Base-by-base conservation (phyloP, 345 rosid genomes). In the rapeseed (Brassica napus) region DNA sequence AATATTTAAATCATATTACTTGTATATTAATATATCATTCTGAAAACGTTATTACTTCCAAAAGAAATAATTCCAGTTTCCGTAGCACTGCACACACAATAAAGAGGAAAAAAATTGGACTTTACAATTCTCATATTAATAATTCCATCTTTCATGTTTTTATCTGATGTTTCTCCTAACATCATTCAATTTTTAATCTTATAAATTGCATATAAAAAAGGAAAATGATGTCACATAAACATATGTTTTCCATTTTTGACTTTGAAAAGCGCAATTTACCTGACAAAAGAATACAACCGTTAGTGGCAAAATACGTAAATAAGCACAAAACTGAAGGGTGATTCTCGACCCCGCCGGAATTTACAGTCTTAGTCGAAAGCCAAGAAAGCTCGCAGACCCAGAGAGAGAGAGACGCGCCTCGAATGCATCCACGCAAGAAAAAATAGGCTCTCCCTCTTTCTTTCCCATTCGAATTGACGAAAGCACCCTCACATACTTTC, bases 271-370 rank as follows among this genome's bases (percentile, higher is more conserved):
- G 15, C 34, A 65, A 32, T 39, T 18, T 11, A 55, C 77, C 57
- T 5, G 79, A 84, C 81, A 82, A 84, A 81, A 61, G 47, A 84
- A 84, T 78, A 59, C 61, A 82, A 88, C 91, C 88, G 91, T 85
- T 76, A 85, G 82, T 70, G 86, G 85, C 62, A 85, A 3, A 3
- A 68, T 6, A 74, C 64, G 91, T 62, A 84, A 82, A 77, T 77
- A 54, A 2, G 3, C 7, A 0, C 0, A 49, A 44, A 47, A 0
- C 0, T 4, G 1, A 39, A 61, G 86, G 89, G 81, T 76, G 76
- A 58, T 4, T 14, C 1, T 6, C 5, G 16, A 60, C 11, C 10
- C 73, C 85, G 90, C 84, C 91, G 88, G 78, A 83, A 89, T 89
- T 14, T 81, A 73, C 90, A 82, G 88, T 81, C 64, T 2, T 54